Conservation (phyloP, 805 yeast genomes). For the Hanseniaspora lindneri region DNA sequence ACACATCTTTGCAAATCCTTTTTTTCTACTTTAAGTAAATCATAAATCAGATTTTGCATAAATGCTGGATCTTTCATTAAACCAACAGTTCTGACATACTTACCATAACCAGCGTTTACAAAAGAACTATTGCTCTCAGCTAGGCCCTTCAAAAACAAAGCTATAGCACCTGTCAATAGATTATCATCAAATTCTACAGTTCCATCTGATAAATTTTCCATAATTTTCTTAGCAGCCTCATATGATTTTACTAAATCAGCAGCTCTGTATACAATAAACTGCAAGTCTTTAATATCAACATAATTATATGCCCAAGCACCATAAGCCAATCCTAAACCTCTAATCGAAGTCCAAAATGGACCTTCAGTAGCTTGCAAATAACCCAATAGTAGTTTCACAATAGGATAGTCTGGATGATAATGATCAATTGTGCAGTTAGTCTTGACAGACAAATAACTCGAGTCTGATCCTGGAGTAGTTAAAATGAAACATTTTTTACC, state of each 20-base stretch:
- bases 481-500: constrained; percentile 46
- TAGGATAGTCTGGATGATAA: constrained; percentile 49
- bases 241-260: constrained; percentile 61
- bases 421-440: constrained; percentile 32
- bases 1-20: constrained; percentile 30
- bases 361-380: constrained; percentile 83
- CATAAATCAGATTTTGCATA: neutral
- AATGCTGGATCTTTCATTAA: constrained; percentile 14
- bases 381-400: constrained; percentile 59
- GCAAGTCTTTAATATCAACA: constrained; percentile 55
- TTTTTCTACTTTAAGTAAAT: constrained; percentile 2
- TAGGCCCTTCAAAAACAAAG: constrained; percentile 58
- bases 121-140: constrained; percentile 60
- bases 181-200: constrained; percentile 41
- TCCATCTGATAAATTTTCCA: constrained; percentile 49
- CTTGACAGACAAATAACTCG: constrained; percentile 52
- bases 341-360: constrained; percentile 89
- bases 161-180: constrained; percentile 58
- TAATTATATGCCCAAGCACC: constrained; percentile 58
- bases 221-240: constrained; percentile 51
- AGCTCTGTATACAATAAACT: constrained; percentile 65
- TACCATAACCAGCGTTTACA: constrained; percentile 51
- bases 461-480: constrained; percentile 73
- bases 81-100: constrained; percentile 31
- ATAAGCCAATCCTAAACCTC: constrained; percentile 91